Percentiles rank a stretch among this genome's conserved stretches.
Evolutionary conservation across 345 rosid genomes (phyloP).

Genomic region (Gynandropsis gynandra): DNA sequence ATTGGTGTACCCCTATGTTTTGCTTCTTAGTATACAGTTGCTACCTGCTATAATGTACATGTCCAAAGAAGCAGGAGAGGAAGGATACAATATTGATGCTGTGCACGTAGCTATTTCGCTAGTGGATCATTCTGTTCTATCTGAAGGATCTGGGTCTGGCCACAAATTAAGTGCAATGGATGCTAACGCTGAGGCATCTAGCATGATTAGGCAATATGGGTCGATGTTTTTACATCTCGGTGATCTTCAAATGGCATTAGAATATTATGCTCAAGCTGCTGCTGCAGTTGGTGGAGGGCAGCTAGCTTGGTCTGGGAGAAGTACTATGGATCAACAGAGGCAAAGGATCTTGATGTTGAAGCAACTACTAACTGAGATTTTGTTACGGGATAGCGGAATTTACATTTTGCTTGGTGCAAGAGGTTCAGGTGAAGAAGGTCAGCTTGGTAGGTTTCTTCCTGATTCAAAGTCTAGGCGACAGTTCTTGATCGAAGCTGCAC

Average conservation of each 20-base stretch:
- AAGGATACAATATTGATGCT: constrained; percentile 77
- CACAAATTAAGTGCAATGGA: constrained; percentile 76
- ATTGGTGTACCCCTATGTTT: constrained; percentile 82
- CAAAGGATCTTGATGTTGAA: constrained; percentile 82
- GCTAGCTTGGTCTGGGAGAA: constrained; percentile 79
- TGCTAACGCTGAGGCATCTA: constrained; percentile 80
- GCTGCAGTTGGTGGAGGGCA: constrained; percentile 92
- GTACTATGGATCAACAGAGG: constrained; percentile 71
- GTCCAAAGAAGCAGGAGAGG: constrained; percentile 82
- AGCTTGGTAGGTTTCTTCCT: constrained; percentile 58
- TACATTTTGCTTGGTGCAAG: constrained; percentile 72
- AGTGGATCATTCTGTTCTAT: constrained; percentile 72
- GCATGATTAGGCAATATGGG: constrained; percentile 90
- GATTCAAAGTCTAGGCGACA: constrained; percentile 63
- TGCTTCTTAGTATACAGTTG: constrained; percentile 85
- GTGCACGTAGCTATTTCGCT: constrained; percentile 71
- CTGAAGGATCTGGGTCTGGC: constrained; percentile 59
- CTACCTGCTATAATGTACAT: constrained; percentile 70
- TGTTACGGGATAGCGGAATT: constrained; percentile 84
- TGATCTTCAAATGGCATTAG: constrained; percentile 66
- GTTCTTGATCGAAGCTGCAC: constrained; percentile 85
- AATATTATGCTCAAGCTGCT: constrained; percentile 97
- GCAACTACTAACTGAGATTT: constrained; percentile 82
- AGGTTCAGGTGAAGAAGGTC: constrained; percentile 93
- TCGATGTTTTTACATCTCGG: constrained; percentile 72